Percentiles rank a stretch among this genome's conserved stretches.
Evolutionary conservation across 176 grass and related monocot species (phyloP).

Genomic region (Cenchrus americanus): DNA sequence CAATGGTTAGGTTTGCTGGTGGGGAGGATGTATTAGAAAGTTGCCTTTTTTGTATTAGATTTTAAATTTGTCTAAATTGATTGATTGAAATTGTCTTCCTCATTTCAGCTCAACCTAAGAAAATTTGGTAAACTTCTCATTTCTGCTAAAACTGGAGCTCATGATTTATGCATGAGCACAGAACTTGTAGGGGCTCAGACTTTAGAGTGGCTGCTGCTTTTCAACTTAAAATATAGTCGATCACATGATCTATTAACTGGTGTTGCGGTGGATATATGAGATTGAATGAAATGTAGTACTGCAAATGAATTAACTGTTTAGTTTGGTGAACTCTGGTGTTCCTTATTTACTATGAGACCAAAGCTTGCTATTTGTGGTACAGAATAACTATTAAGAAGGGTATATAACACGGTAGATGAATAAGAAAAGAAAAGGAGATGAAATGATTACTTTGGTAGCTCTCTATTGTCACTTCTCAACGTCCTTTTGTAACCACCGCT

Average conservation of each 20-base stretch:
- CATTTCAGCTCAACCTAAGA: constrained; percentile 5
- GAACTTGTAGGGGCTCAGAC: not conserved
- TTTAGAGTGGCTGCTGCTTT: not conserved
- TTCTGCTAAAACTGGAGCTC: constrained; percentile 26
- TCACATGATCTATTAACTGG: not conserved
- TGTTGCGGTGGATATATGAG: not conserved
- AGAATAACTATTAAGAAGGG: constrained; percentile 18
- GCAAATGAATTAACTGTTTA: constrained; percentile 1
- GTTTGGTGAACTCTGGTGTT: constrained; percentile 19
- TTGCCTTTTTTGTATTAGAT: constrained; percentile 35
- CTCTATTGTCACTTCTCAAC: constrained; percentile 22
- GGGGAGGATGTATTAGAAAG: constrained; percentile 51
- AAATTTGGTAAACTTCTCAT: not conserved
- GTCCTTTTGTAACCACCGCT: constrained; percentile 20
- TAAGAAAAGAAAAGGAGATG: constrained; percentile 18
- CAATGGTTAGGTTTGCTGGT: constrained; percentile 46
- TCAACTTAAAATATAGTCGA: not conserved
- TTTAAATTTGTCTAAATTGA: constrained; percentile 36
- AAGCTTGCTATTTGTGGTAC: not conserved
- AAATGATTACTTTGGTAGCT: constrained; percentile 36
- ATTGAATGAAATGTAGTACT: constrained; percentile 19
- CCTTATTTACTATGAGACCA: constrained; percentile 5
- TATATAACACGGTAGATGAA: constrained; percentile 2
- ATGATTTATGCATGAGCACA: constrained; percentile 35
- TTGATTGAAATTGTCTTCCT: not conserved